phyloP scores from a whole-genome alignment of 305 asterid genomes.

The Ilex paraguariensis region DNA sequence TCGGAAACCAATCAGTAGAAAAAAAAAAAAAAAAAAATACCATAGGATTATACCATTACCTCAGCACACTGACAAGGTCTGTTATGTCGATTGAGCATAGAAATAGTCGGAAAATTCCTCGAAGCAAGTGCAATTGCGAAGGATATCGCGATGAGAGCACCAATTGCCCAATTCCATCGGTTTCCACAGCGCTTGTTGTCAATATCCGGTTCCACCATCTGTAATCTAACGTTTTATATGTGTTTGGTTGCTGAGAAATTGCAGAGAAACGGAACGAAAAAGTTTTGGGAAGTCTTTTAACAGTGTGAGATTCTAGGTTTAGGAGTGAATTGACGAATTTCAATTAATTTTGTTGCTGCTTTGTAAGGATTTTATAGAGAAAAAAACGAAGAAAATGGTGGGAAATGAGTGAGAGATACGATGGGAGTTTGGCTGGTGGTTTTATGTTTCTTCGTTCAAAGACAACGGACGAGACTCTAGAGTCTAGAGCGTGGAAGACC shows the following conservation, averaged over 20 bases:
- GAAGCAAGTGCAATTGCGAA: conserved; percentile 30
- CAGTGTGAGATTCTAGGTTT: too few relatives aligned
- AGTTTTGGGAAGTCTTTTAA: too few relatives aligned
- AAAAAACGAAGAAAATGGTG: too few relatives aligned
- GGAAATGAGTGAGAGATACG: too few relatives aligned
- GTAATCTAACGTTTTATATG: neutral
- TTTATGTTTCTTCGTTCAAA: too few relatives aligned
- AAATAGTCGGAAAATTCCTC: conserved; percentile 12
- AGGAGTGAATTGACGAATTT: too few relatives aligned
- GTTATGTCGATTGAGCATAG: conserved; percentile 20
- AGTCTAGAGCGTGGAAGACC: too few relatives aligned
- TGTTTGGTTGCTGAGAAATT: neutral
- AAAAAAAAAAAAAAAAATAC: neutral
- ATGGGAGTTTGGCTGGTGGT: too few relatives aligned
- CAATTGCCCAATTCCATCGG: conserved; percentile 19
- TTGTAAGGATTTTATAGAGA: too few relatives aligned
- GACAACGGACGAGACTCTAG: too few relatives aligned
- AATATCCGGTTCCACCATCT: conserved; percentile 30
- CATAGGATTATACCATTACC: conserved; percentile 16
- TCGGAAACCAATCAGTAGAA: too few relatives aligned
- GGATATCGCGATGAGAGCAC: conserved; percentile 36
- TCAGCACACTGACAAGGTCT: conserved; percentile 33
- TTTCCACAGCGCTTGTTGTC: conserved; percentile 12
- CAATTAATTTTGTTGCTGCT: too few relatives aligned
- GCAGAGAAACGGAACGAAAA: neutral